Evolutionary conservation across 257 asterid species (phyloP).

Genomic region (Eustoma russellianum): DNA sequence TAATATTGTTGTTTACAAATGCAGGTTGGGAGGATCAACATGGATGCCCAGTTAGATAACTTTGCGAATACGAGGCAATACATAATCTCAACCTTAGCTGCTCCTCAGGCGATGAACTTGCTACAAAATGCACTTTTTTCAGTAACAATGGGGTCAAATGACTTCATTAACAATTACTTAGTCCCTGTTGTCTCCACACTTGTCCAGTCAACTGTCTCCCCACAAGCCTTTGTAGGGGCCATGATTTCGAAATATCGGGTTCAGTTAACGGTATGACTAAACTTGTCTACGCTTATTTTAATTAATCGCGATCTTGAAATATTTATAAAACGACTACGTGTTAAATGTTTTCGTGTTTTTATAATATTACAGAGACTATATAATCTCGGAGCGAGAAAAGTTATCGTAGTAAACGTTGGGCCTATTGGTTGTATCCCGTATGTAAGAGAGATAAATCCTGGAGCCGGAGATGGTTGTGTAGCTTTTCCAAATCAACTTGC

Average conservation of each 20-base stretch:
- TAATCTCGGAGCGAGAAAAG: constrained; percentile 46
- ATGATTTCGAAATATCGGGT: constrained; percentile 45
- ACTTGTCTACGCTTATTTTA: too few species aligned
- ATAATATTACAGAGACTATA: constrained; percentile 46
- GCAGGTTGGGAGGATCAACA: constrained; percentile 61
- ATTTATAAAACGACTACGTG: too few species aligned
- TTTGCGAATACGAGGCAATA: constrained; percentile 55
- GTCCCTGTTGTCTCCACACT: constrained; percentile 31
- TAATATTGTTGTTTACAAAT: too few species aligned
- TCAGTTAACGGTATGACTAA: constrained; percentile 42
- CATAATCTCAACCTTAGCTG: constrained; percentile 39
- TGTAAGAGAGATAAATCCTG: constrained; percentile 51
- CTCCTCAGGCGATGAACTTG: constrained; percentile 20
- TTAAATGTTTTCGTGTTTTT: background rate
- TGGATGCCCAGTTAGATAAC: constrained; percentile 75
- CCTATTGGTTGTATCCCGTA: constrained; percentile 83
- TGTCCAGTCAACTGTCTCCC: constrained; percentile 31
- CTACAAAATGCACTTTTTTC: constrained; percentile 39
- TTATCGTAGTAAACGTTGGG: constrained; percentile 57
- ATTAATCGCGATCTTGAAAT: too few species aligned
- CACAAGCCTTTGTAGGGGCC: constrained; percentile 41
- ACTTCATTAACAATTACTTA: constrained; percentile 70
- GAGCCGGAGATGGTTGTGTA: constrained; percentile 41
- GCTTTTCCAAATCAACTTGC: constrained; percentile 54
- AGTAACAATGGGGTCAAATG: constrained; percentile 64